Conservation (phyloP, 2,329 filamentous ascomycete species). For the Orbilia oligospora region DNA sequence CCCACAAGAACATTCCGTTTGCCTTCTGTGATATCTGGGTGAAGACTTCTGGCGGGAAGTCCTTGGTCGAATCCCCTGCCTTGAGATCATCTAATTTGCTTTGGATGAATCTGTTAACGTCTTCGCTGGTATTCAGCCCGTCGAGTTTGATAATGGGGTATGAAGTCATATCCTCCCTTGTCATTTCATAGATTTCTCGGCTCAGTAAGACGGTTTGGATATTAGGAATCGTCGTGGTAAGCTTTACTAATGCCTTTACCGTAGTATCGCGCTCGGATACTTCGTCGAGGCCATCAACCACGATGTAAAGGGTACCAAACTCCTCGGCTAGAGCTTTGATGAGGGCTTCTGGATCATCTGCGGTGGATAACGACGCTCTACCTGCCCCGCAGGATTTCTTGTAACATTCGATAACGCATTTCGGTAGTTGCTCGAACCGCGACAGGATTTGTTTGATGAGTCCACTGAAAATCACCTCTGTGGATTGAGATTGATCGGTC, state of each 20-base stretch:
- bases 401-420: slow-evolving; percentile 33
- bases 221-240: slow-evolving; percentile 21
- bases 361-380: slow-evolving; percentile 5
- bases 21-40: slow-evolving; percentile 25
- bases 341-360: slow-evolving; percentile 27
- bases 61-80: neutral
- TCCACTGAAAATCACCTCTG: slow-evolving; percentile 20
- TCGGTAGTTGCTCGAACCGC: slow-evolving; percentile 9
- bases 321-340: slow-evolving; percentile 11
- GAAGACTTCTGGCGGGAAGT: slow-evolving; percentile 22
- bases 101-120: slow-evolving; percentile 32
- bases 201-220: slow-evolving; percentile 25
- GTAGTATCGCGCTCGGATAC: slow-evolving; percentile 14
- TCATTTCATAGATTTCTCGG: slow-evolving; percentile 34
- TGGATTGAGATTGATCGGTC: slow-evolving; percentile 21
- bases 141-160: slow-evolving; percentile 43
- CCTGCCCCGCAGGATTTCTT: slow-evolving; percentile 15
- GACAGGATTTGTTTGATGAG: slow-evolving; percentile 38
- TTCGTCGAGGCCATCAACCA: slow-evolving; percentile 54
- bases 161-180: neutral
- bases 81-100: slow-evolving; percentile 23
- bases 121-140: slow-evolving; percentile 18
- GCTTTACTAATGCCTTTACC: slow-evolving; percentile 1
- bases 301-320: slow-evolving; percentile 37
- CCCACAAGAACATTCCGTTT: slow-evolving; percentile 51